Evolutionary conservation across 106 monocot species (phyloP), one percentile per base, ranked within the genome.

Genomic region (Chionographis japonica): DNA sequence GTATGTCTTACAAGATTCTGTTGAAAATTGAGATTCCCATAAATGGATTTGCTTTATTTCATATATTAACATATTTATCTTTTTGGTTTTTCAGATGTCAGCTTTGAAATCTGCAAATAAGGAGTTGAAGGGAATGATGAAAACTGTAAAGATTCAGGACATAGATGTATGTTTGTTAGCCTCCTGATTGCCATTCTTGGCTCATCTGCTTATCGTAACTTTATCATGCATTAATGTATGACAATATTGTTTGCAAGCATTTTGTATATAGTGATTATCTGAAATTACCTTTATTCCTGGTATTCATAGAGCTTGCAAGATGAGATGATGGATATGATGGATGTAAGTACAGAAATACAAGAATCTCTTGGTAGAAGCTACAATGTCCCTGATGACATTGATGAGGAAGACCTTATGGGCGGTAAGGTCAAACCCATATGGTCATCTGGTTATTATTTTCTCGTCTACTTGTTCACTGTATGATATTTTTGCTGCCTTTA

Each of bases 241-340:
- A 10, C 46, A 46, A 46, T 5, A 46, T 46, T 46, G 46, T 46
- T 1, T 5, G 9, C 9, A 10, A 46, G 9, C 9, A 46, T 46
- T 46, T 27, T 46, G 9, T 46, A 46, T 46, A 6, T 10, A 5
- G 9, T 46, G 5, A 46, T 10, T 6, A 46, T 46, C 46, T 46
- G 46, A 46, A 46, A 2, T 27, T 10, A 46, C 46, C 5, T 46
- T 10, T 46, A 10, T 46, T 46, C 46, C 46, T 46, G 0, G 9
- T 46, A 10, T 10, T 6, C 46, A 10, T 14, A 82, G 82, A 82
- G 68, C 57, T 55, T 86, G 82, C 82, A 86, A 86, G 86, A 86
- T 67, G 86, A 82, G 50, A 86, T 86, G 82, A 86, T 77, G 86
- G 82, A 86, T 76, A 61, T 86, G 68, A 79, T 82, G 82, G 86